Evolutionary conservation across 768 basidiomycete species (phyloP).

Genomic region (Lentinula detonsa): DNA sequence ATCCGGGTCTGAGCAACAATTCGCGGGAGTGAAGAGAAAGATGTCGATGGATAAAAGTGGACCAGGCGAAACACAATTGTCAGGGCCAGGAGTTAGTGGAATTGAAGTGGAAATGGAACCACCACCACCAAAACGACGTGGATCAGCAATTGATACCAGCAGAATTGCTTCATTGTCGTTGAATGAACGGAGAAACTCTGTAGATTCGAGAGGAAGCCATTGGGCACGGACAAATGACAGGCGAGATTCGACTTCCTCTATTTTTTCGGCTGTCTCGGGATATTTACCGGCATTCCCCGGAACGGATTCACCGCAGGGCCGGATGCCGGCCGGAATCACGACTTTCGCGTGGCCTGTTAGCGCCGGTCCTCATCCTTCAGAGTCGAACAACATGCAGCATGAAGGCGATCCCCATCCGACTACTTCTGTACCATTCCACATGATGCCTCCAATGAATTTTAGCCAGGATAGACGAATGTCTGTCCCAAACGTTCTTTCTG

Average conservation of each 20-base stretch:
- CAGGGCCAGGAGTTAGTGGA: conserved; percentile 59
- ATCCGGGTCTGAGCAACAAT: background rate
- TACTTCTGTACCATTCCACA: conserved; percentile 29
- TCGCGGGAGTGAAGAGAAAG: conserved; percentile 69
- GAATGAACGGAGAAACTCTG: conserved; percentile 73
- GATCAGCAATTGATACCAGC: conserved; percentile 76
- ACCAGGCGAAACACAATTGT: conserved; percentile 59
- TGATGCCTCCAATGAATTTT: conserved; percentile 57
- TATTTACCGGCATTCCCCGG: conserved; percentile 48
- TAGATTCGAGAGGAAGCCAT: conserved; percentile 50
- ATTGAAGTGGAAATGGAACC: conserved; percentile 55
- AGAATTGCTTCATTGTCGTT: conserved; percentile 70
- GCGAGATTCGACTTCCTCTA: conserved; percentile 68
- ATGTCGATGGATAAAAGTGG: conserved; percentile 66
- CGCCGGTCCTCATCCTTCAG: conserved; percentile 23
- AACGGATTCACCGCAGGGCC: conserved; percentile 58
- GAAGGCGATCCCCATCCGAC: conserved; percentile 39
- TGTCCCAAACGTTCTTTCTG: conserved; percentile 51
- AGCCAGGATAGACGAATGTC: conserved; percentile 72
- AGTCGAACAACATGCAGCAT: conserved; percentile 34
- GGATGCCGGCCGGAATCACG: conserved; percentile 49
- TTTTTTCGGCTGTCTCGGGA: conserved; percentile 58
- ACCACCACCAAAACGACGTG: conserved; percentile 76
- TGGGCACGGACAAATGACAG: conserved; percentile 57
- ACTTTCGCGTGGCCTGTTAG: conserved; percentile 67